Conservation (phyloP, 2,329 filamentous ascomycete genomes). For the Pyricularia sp. region DNA sequence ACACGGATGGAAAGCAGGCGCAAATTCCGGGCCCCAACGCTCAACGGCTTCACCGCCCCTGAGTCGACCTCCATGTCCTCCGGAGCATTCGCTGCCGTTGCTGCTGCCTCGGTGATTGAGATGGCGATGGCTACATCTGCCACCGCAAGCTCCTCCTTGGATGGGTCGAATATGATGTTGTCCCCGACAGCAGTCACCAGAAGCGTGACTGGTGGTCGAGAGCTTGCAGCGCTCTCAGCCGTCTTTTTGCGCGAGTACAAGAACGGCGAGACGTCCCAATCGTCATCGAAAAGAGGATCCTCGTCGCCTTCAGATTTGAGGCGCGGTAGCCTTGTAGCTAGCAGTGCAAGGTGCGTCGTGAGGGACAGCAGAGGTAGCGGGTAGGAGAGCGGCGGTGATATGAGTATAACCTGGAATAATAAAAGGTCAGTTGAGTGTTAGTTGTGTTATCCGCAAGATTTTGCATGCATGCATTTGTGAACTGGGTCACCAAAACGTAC, state of each 20-base stretch:
- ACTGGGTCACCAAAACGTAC: constrained; percentile 40
- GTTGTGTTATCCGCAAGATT: neutral
- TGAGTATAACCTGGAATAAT: constrained; percentile 71
- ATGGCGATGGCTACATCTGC: constrained; percentile 84
- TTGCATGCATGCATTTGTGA: neutral
- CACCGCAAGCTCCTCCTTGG: constrained; percentile 83
- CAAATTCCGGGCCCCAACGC: constrained; percentile 30
- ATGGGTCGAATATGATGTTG: constrained; percentile 91
- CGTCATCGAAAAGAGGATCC: constrained; percentile 95
- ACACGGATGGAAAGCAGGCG: constrained; percentile 61
- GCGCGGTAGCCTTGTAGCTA: constrained; percentile 74
- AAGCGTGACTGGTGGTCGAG: constrained; percentile 76
- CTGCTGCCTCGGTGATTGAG: constrained; percentile 51
- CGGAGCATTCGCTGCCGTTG: constrained; percentile 9
- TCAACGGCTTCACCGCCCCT: constrained; percentile 9
- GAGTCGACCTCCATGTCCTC: constrained; percentile 32
- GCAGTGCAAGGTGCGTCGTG: constrained; percentile 85
- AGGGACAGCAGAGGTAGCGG: constrained; percentile 87
- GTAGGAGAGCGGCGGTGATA: constrained; percentile 88
- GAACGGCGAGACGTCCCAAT: constrained; percentile 78
- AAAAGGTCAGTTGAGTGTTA: neutral
- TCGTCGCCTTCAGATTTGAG: constrained; percentile 87
- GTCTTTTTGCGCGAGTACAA: constrained; percentile 45
- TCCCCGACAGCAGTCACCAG: constrained; percentile 79
- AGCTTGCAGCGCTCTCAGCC: constrained; percentile 8